Conservation (phyloP, 441 rosid genomes). For the Syzygium malaccense region DNA sequence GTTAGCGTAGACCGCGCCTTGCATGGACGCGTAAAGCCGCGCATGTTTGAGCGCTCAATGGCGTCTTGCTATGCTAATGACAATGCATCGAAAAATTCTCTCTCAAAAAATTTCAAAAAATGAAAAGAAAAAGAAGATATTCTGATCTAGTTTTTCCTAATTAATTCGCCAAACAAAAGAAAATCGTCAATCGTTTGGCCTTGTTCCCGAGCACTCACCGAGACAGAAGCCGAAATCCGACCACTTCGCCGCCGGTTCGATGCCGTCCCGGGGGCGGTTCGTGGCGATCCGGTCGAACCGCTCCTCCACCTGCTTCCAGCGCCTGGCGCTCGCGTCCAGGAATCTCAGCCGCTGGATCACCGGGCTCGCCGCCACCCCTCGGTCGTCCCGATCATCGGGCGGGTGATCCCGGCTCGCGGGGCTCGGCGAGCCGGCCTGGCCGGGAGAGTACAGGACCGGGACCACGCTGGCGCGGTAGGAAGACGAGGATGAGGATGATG, state of each 20-base stretch:
- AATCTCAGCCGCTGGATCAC: constrained; percentile 22
- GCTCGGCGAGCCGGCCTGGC: neutral
- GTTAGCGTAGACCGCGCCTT: neutral
- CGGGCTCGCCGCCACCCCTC: neutral
- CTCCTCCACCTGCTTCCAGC: constrained; percentile 29
- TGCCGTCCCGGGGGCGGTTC: neutral
- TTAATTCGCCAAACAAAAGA: neutral
- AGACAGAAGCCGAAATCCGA: constrained; percentile 36
- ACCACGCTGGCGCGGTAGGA: neutral
- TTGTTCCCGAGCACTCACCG: constrained; percentile 12
- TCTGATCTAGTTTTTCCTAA: neutral
- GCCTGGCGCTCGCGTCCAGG: constrained; percentile 4
- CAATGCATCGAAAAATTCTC: neutral
- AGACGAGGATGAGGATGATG: constrained; percentile 7
- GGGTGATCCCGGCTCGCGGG: neutral
- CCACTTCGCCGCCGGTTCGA: constrained; percentile 23
- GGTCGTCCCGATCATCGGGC: neutral
- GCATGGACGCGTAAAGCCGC: neutral
- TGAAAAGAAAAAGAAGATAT: rapidly evolving
- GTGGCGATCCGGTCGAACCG: constrained; percentile 29
- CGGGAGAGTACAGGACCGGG: constrained; percentile 5
- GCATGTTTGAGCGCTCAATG: neutral
- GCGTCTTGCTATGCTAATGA: neutral
- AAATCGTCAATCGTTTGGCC: neutral
- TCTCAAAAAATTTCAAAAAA: neutral